These are phyloP conservation scores for Macrotyloma uniflorum DNA, from an alignment of 306 rosid genomes.

Conservation along the genomic window DNA sequence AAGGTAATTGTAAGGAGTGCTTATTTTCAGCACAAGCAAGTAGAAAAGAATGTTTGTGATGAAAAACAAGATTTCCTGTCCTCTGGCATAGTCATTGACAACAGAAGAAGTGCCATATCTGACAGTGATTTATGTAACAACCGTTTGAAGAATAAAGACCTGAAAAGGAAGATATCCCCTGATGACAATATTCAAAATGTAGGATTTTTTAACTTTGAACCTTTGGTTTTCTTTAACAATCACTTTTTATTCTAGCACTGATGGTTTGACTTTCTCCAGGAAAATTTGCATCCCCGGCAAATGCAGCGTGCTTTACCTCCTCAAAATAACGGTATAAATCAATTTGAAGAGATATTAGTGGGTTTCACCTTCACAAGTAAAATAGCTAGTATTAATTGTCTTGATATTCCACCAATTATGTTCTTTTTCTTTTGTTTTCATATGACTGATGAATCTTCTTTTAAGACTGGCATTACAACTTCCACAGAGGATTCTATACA, in stretches of 20 bases:
- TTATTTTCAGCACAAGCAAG: constrained; percentile 63
- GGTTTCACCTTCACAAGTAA: constrained; percentile 7
- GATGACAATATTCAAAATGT: constrained; percentile 55
- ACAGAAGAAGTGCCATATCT: constrained; percentile 37
- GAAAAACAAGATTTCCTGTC: constrained; percentile 36
- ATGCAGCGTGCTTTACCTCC: constrained; percentile 39
- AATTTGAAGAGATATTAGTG: constrained; percentile 22
- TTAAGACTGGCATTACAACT: constrained; percentile 25
- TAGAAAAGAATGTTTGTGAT: constrained; percentile 43
- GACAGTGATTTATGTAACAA: constrained; percentile 43
- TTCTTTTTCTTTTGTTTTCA: constrained; percentile 18
- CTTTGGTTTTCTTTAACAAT: constrained; percentile 22
- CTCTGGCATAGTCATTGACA: constrained; percentile 35
- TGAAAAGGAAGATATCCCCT: constrained; percentile 67
- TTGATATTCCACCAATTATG: constrained; percentile 5
- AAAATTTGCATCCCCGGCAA: constrained; percentile 52
- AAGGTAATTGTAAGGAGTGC: constrained; percentile 74
- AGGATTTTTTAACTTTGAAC: constrained; percentile 40
- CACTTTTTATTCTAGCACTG: constrained; percentile 28
- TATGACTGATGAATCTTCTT: not conserved
- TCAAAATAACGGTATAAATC: constrained; percentile 52
- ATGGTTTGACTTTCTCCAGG: constrained; percentile 57
- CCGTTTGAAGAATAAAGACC: constrained; percentile 39
- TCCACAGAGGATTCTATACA: not conserved
- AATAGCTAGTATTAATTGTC: constrained; percentile 24